Evolutionary conservation across 2,329 filamentous ascomycete species (phyloP), one percentile per base, ranked within the genome.

Genomic region (Botryotinia calthae): DNA sequence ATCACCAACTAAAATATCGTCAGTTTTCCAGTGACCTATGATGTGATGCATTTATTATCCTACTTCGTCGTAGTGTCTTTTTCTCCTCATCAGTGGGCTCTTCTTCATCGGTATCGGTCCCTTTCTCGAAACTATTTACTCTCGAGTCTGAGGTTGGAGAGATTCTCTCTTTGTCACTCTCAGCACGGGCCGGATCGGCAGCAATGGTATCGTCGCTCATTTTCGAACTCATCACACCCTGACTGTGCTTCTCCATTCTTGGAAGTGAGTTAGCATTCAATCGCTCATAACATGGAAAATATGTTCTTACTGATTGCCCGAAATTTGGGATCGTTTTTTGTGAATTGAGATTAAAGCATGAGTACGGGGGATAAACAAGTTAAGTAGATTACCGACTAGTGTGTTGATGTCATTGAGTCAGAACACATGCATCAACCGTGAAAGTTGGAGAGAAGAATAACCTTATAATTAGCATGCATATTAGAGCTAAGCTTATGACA

Each of bases 1-100:
- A n/a, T 71, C 70, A 18, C 70, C 70, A 54, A 71, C 70, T 71
- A 46, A 20, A n/a, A 28, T 9, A 56, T 14, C 8, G 16, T 71
- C 37, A 71, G 61, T 37, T 56, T 42, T 18, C 31, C 18, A 28
- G 65, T 28, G 48, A 10, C n/a, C n/a, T 40, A 25, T 10, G n/a
- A 56, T 31, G 10, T 56, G n/a, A n/a, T 31, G 22, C 7, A 10
- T 28, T 44, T 68, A 8, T 20, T 10, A 68, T 28, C 46, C 54
- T 44, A 68, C 65, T n/a, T 31, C 65, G 65, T 68, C 65, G 34
- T 4, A 68, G 18, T n/a, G 34, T 68, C 28, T 22, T 9, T 22
- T 56, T 68, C 40, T 68, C 48, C 22, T 68, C 65, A 9, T 56
- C 65, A 14, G 65, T 68, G 12, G 65, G 65, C 34, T 56, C 65